Evolutionary conservation across 306 rosid species (phyloP), one percentile per base, ranked within the genome.

Genomic region (Boehmeria nivea): DNA sequence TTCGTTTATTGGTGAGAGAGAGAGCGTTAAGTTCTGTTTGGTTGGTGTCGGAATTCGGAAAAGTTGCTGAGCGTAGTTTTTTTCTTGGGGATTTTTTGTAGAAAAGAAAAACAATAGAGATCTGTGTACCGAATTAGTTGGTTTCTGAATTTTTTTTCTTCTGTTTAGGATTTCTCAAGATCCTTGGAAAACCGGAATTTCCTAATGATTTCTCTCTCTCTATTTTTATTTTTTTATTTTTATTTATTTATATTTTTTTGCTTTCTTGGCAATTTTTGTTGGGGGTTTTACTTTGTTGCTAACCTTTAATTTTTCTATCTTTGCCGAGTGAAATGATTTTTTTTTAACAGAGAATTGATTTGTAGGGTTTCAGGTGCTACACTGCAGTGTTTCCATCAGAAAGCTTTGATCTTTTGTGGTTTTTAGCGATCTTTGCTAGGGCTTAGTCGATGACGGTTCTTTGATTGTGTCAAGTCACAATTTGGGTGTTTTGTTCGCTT

Each of bases 401-500:
- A 61, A 59, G 63, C 15, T 63, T 58, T 84, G 76, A 73, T 73
- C 61, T 65, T 68, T 71, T 52, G n/a, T n/a, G n/a, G n/a, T n/a
- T n/a, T n/a, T n/a, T n/a, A n/a, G n/a, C n/a, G n/a, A n/a, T n/a
- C n/a, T n/a, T n/a, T 46, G 56, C 25, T 34, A 60, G 63, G 28
- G 19, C 56, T 26, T 64, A 23, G n/a, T 57, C 24, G 59, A 61
- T 20, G 51, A 54, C 54, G 79, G 65, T 22, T 76, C 57, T 38
- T 40, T 51, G 47, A 43, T 60, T 21, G 36, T 56, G 43, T 23
- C 64, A 13, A 49, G 63, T 67, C 22, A 13, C 1, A 20, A 12
- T 4, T 23, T 49, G 6, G 13, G 14, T 49, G n/a, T 3, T 65
- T 46, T 15, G 11, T 57, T 36, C 23, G 36, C 9, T 31, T 31